Base-by-base conservation (phyloP, 2,329 filamentous ascomycete species). In the Fusarium verticillioides region DNA sequence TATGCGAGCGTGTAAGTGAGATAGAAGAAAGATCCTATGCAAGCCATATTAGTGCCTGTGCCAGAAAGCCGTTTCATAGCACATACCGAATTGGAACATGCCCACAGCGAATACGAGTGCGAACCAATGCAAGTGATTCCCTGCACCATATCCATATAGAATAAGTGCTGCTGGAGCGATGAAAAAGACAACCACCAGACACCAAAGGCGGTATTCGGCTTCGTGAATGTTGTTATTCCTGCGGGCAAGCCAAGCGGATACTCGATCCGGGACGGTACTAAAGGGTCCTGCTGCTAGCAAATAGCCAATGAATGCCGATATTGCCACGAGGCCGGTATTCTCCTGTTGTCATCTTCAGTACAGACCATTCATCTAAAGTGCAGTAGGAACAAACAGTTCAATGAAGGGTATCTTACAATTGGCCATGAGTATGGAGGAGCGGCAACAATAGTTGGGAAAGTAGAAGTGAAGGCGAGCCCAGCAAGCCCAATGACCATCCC, bases 1-100 rank as follows among this genome's bases (percentile, higher is more conserved):
- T 58, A 58, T 46, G 56, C 56, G 23, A 58, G 56, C 6, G 56
- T 58, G 42, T 58, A 58, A 47, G 56, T 58, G 16, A 58, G n/a
- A 37, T 46, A 58, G 32, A 58, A 47, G 56, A 58, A 58, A 18
- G 42, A 13, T 23, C 56, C 56, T 58, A 1, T 39, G 26, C 1
- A 26, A 21, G 11, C 8, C n/a, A 7, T 23, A 4, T 57, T 21
- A 57, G 21, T 57, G 30, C 28, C 21, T 36, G 11, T 21, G 16
- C 30, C n/a, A 8, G 4, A 19, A 57, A 16, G 28, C 39, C 21
- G 16, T 44, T 44, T 8, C n/a, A 36, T 28, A 4, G 13, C 18
- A 28, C 23, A 58, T 58, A 58, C 56, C 56, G 9, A 58, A 58
- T 19, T 58, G 56, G 12, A 58, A 58, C n/a, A 47, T n/a, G 0